Evolutionary conservation across 169 alveolate genomes (phyloP).

Genomic region (Plasmodium coatneyi): DNA sequence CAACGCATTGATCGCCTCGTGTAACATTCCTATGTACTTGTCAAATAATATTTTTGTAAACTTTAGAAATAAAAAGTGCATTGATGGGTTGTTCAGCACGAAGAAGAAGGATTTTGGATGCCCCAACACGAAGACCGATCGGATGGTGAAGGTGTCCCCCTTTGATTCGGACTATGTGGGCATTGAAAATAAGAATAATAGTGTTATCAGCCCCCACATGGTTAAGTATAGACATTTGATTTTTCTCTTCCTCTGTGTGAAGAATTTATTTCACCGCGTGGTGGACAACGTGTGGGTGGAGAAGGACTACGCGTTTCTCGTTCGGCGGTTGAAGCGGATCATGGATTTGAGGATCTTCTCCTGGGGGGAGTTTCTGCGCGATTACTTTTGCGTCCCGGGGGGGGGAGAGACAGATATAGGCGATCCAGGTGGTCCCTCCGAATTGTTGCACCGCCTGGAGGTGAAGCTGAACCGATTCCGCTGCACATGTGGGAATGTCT

Average conservation of each 20-base stretch:
- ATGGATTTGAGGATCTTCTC: constrained; percentile 14
- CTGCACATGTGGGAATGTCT: background rate
- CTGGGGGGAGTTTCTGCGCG: constrained; percentile 4
- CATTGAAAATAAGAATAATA: constrained; percentile 58
- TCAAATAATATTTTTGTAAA: constrained; percentile 75
- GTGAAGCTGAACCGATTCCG: background rate
- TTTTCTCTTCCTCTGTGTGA: constrained; percentile 12
- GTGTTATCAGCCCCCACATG: constrained; percentile 56
- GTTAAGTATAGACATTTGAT: constrained; percentile 33
- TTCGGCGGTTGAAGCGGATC: background rate
- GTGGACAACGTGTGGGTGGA: constrained; percentile 39
- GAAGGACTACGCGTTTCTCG: constrained; percentile 42
- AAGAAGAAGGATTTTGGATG: constrained; percentile 71
- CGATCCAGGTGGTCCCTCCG: background rate
- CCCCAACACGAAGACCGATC: constrained; percentile 74
- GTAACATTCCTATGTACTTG: constrained; percentile 79
- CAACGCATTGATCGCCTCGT: constrained; percentile 80
- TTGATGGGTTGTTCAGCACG: constrained; percentile 81
- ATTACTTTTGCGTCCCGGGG: constrained; percentile 3
- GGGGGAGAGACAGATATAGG: background rate
- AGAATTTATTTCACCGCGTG: constrained; percentile 29
- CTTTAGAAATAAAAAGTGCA: constrained; percentile 78
- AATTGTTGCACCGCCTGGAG: background rate
- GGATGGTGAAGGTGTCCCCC: constrained; percentile 74
- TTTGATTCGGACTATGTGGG: constrained; percentile 59